Conservation (phyloP, 768 basidiomycete genomes). For the Boletus reticuloceps region DNA sequence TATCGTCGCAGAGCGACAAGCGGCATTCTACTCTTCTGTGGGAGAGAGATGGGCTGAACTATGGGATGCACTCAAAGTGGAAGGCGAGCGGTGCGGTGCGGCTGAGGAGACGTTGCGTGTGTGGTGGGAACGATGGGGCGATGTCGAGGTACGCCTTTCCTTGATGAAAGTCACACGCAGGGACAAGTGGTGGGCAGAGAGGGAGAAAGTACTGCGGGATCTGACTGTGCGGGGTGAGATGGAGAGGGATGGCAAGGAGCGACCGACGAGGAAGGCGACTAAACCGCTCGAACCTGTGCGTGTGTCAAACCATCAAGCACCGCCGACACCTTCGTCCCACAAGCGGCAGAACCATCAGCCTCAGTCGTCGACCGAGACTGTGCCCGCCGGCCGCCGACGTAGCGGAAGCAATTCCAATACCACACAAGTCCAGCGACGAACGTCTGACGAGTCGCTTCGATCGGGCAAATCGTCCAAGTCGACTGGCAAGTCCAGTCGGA, state of each 20-base stretch:
- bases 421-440: conserved; percentile 26
- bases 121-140: conserved; percentile 68
- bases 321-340: conserved; percentile 17
- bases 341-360: conserved; percentile 28
- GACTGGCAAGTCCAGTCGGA: conserved; percentile 30
- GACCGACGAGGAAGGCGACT: conserved; percentile 13
- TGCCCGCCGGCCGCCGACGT: conserved; percentile 21
- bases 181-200: conserved; percentile 35
- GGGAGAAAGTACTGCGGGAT: conserved; percentile 26
- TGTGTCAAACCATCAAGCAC: conserved; percentile 25
- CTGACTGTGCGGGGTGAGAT: conserved; percentile 11
- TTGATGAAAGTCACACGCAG: conserved; percentile 37
- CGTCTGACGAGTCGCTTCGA: conserved; percentile 41
- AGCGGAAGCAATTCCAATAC: conserved; percentile 26
- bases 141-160: conserved; percentile 53
- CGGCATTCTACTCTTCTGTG: conserved; percentile 56
- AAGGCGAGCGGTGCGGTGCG: conserved; percentile 66
- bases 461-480: conserved; percentile 35
- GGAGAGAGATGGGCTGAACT: conserved; percentile 70
- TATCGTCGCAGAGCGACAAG: conserved; percentile 56
- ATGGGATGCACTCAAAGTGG: conserved; percentile 80
- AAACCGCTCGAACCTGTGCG: conserved; percentile 25
- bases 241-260: conserved; percentile 18
- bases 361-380: conserved; percentile 28
- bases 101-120: conserved; percentile 67